phyloP scores from a whole-genome alignment of 2,329 filamentous ascomycete species.

The Verticillium tricorpus region DNA sequence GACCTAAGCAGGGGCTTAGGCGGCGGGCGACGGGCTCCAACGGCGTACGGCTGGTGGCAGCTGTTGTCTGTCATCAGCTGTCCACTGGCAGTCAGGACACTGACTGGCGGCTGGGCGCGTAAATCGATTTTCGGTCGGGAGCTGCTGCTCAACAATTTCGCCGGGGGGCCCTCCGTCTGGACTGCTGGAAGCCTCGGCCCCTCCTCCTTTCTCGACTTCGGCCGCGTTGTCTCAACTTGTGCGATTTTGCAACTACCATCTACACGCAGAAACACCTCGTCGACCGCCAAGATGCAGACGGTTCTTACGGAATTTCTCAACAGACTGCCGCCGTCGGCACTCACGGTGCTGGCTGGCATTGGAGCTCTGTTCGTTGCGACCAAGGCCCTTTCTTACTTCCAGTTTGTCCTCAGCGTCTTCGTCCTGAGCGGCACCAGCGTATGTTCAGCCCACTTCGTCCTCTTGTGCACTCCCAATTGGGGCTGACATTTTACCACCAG shows the following conservation, averaged over 20 bases:
- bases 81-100: background rate
- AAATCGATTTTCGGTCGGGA: background rate
- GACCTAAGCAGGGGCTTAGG: background rate
- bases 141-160: background rate
- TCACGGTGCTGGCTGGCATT: conserved; percentile 44
- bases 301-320: conserved; percentile 25
- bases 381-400: conserved; percentile 54
- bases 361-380: conserved; percentile 56
- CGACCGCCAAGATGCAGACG: conserved; percentile 6
- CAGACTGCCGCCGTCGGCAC: conserved; percentile 38
- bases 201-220: background rate
- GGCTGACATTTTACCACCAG: conserved; percentile 36
- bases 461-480: background rate
- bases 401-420: conserved; percentile 63
- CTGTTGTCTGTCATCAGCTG: background rate
- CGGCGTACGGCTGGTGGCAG: background rate
- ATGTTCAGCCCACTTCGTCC: conserved; percentile 7
- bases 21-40: background rate
- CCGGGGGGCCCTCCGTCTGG: background rate
- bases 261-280: background rate
- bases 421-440: conserved; percentile 61
- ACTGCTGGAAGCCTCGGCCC: background rate
- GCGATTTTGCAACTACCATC: background rate
- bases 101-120: background rate
- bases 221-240: background rate